Evolutionary conservation across 345 rosid species (phyloP).

Genomic region (Aurinia saxatilis): DNA sequence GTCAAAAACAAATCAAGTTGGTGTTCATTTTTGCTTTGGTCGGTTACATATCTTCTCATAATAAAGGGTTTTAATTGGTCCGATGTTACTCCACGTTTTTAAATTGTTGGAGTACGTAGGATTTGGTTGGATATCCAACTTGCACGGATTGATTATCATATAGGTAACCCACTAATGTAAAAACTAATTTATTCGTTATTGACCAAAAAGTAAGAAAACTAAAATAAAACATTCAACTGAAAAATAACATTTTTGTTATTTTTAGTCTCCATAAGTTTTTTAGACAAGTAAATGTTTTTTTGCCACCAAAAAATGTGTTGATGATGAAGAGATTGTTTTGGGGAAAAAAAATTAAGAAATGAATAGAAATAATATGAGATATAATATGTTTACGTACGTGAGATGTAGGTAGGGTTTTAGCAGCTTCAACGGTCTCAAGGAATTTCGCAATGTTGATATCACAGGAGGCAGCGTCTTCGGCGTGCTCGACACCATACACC

Average conservation of each 20-base stretch:
- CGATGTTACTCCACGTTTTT: not conserved
- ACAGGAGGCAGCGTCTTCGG: conserved; percentile 44
- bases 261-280: too few species aligned
- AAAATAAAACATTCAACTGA: not conserved
- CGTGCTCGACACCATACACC: conserved; percentile 65
- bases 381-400: too few species aligned
- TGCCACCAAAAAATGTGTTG: not conserved
- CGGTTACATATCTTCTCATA: not conserved
- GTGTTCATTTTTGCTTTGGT: not conserved
- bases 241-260: too few species aligned
- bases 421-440: conserved; percentile 44
- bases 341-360: not conserved
- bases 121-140: not conserved
- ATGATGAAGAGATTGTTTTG: too few species aligned
- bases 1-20: not conserved
- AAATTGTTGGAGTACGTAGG: too few species aligned
- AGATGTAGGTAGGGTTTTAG: conserved; percentile 52
- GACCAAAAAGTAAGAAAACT: not conserved
- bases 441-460: conserved; percentile 53
- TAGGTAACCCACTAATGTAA: not conserved
- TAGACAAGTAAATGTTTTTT: not conserved
- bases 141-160: not conserved
- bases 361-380: not conserved
- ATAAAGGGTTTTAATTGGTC: not conserved
- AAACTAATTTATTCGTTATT: not conserved